phyloP scores from a whole-genome alignment of 225 moss, liverwort and hornwort genomes.

The Bryum argenteum region DNA sequence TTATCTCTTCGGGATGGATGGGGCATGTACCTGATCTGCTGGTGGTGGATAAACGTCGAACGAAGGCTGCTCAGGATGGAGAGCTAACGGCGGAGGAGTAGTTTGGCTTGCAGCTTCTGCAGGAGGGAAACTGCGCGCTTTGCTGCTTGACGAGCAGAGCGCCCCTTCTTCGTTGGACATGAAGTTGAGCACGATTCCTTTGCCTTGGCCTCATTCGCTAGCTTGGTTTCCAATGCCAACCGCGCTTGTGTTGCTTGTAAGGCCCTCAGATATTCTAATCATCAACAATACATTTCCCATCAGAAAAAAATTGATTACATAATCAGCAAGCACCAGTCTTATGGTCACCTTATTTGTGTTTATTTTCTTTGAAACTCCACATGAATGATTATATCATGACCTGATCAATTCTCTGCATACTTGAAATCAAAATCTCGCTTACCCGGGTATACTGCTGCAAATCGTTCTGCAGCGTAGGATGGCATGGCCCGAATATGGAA shows the following conservation, averaged over 20 bases:
- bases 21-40: constrained; percentile 5
- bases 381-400: neutral
- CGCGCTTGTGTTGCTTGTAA: neutral
- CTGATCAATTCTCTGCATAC: neutral
- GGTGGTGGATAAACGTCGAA: too few relatives aligned
- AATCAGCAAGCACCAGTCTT: too few relatives aligned
- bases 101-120: neutral
- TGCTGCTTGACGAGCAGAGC: neutral
- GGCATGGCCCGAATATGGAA: constrained; percentile 33
- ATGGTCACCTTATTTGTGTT: too few relatives aligned
- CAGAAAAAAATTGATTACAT: too few relatives aligned
- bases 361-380: neutral
- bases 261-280: too few relatives aligned
- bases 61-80: neutral
- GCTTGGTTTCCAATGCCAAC: neutral
- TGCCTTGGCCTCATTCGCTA: neutral
- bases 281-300: too few relatives aligned
- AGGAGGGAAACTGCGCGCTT: neutral
- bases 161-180: neutral
- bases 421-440: neutral
- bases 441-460: constrained; percentile 22
- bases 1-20: too few relatives aligned
- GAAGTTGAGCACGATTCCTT: neutral
- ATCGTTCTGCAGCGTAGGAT: constrained; percentile 14
- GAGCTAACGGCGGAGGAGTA: neutral